Conservation (phyloP, 768 basidiomycete species). For the Suillus lakei region DNA sequence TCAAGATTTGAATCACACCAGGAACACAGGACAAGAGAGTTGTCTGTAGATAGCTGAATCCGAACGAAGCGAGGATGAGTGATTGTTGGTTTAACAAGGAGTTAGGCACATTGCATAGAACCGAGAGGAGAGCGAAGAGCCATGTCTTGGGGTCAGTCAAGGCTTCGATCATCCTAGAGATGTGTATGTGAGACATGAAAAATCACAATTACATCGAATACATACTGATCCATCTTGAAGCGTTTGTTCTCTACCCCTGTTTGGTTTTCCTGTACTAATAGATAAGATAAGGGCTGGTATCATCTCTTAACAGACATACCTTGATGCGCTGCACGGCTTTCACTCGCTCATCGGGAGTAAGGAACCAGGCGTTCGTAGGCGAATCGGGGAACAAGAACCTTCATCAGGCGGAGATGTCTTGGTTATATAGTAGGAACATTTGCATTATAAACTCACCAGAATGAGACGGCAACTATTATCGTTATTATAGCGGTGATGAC, state of each 20-base stretch:
- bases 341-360: slow-evolving; percentile 58
- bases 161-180: slow-evolving; percentile 60
- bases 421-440: not conserved
- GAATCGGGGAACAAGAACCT: slow-evolving; percentile 72
- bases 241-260: slow-evolving; percentile 76
- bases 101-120: slow-evolving; percentile 60
- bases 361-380: slow-evolving; percentile 69
- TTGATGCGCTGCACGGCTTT: slow-evolving; percentile 63
- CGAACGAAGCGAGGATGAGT: slow-evolving; percentile 66
- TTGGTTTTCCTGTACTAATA: slow-evolving; percentile 56
- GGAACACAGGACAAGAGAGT: slow-evolving; percentile 67
- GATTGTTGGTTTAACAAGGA: slow-evolving; percentile 61
- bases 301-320: slow-evolving; percentile 29
- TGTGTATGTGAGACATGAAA: not conserved
- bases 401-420: not conserved
- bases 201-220: slow-evolving; percentile 13
- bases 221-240: slow-evolving; percentile 75
- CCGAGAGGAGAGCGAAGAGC: slow-evolving; percentile 67
- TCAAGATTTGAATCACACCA: slow-evolving; percentile 63
- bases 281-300: not conserved
- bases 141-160: slow-evolving; percentile 67
- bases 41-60: slow-evolving; percentile 62
- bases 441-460: slow-evolving; percentile 46
- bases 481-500: slow-evolving; percentile 64
- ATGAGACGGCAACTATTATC: slow-evolving; percentile 49